phyloP scores from a whole-genome alignment of 2,329 filamentous ascomycete genomes.

The Calonectria multiphialidica region DNA sequence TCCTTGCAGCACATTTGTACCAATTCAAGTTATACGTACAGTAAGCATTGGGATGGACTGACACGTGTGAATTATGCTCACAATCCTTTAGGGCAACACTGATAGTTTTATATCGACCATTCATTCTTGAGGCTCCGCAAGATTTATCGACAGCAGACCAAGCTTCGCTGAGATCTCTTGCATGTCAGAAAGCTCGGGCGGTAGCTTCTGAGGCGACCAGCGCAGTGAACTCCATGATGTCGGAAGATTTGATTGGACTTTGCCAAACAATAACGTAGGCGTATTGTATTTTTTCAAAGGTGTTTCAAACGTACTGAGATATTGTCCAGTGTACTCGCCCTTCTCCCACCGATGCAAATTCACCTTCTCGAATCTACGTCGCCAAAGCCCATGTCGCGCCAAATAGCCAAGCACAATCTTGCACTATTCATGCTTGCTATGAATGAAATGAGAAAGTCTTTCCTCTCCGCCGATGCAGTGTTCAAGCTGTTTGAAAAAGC shows the following conservation, averaged over 20 bases:
- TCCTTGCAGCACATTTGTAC: conserved; percentile 15
- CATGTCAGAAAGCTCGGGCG: conserved; percentile 9
- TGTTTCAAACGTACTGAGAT: neutral
- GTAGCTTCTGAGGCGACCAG: conserved; percentile 13
- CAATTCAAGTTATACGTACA: conserved; percentile 17
- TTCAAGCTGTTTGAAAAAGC: conserved; percentile 22
- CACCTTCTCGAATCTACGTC: conserved; percentile 29
- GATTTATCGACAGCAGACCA: neutral
- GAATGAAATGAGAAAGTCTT: conserved; percentile 17
- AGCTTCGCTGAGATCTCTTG: neutral
- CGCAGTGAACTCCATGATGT: conserved; percentile 17
- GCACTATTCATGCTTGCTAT: conserved; percentile 26
- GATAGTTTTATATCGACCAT: conserved; percentile 18
- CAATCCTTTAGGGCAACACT: neutral
- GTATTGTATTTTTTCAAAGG: neutral
- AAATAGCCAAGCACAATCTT: conserved; percentile 24
- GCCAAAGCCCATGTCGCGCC: neutral
- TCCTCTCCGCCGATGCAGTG: conserved; percentile 21
- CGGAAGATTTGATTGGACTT: conserved; percentile 11
- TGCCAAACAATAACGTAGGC: conserved; percentile 15
- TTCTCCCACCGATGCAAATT: conserved; percentile 25
- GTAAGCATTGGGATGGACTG: neutral
- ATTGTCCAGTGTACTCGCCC: conserved; percentile 9
- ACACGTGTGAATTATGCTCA: too few relatives aligned
- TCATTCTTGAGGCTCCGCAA: neutral